Evolutionary conservation across 148 eudicot species (phyloP), one percentile per base, ranked within the genome.

Genomic region (Talinum fruticosum): DNA sequence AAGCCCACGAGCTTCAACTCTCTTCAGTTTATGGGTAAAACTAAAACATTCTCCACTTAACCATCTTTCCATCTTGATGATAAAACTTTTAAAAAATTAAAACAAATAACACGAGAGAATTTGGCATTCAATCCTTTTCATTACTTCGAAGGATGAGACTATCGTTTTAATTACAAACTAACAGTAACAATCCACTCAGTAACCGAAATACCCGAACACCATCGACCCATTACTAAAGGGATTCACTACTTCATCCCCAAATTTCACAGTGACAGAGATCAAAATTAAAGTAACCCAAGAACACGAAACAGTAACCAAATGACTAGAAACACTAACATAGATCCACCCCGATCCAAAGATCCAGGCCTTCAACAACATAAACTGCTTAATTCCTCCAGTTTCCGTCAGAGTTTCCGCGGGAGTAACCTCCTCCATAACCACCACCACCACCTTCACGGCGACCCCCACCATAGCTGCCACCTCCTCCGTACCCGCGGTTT

Each of bases 321-420:
- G 49, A 47, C 65, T 45, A 15, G 26, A 62, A 79, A 79, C 81
- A 72, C 73, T 76, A 76, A 68, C 73, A 76, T 67, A 76, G 73
- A 32, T 28, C 18, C 37, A 8, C 41, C 79, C 75, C 49, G 36
- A 75, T 53, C 70, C 71, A 23, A 75, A 61, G n/a, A 72, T 30
- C 47, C 78, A 33, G 69, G 49, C 62, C 37, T n/a, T 0, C 2
- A 5, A 66, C 5, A 2, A 5, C 0, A 5, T 33, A 5, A 66
- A 29, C 16, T 14, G 21, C 15, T n/a, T 87, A 87, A 76, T 41
- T 84, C 79, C 91, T 88, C 91, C 93, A 90, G 84, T 23, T 82
- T 0, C 92, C 88, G 3, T 79, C 92, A 2, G 81, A 76, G 68
- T 73, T 71, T 3, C 88, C 87, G 15, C 83, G 76, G 2, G 57